Conservation (phyloP, 257 asterid genomes). For the Petunia axillaris region DNA sequence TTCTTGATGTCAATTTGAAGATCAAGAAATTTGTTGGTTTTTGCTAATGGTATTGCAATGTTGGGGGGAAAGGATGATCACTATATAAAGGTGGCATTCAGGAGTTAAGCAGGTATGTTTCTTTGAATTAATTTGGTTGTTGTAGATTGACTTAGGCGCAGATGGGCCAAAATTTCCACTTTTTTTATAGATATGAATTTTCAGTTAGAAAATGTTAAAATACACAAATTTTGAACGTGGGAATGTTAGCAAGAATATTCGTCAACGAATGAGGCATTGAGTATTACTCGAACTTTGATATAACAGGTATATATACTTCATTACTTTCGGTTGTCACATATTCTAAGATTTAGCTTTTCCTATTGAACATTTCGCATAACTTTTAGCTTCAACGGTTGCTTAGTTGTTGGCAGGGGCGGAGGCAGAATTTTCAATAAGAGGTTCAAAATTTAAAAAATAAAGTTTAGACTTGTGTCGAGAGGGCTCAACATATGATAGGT, state of each 20-base stretch:
- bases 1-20: neutral
- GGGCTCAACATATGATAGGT: too few species aligned
- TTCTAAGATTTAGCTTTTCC: conserved; percentile 6
- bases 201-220: conserved; percentile 15
- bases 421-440: too few species aligned
- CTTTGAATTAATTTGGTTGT: neutral
- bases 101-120: neutral
- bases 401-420: too few species aligned
- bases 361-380: neutral
- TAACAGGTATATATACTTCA: neutral
- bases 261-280: conserved; percentile 25
- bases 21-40: conserved; percentile 1
- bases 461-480: too few species aligned
- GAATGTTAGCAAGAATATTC: neutral
- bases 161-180: neutral
- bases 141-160: neutral
- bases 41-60: neutral
- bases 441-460: too few species aligned
- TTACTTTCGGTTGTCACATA: neutral
- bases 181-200: conserved; percentile 14
- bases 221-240: neutral
- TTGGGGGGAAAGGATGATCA: neutral
- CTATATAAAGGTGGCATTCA: neutral
- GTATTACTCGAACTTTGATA: neutral
- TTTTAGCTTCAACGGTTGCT: neutral